Conservation (phyloP, 257 asterid species). For the Ophiorrhiza pumila region DNA sequence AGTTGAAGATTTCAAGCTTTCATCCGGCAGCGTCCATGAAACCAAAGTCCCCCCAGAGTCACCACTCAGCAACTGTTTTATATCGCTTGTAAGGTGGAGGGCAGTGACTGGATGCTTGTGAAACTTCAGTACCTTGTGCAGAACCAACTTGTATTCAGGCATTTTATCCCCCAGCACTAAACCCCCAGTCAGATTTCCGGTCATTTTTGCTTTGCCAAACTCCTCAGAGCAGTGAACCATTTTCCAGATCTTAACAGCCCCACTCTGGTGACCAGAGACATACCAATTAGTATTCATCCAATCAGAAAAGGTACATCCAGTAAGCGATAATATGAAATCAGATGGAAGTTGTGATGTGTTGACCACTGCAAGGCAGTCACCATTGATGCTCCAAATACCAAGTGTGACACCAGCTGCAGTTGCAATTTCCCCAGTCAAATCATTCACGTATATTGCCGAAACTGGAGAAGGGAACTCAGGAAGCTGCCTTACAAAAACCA, state of each 20-base stretch:
- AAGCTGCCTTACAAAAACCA: constrained; percentile 82
- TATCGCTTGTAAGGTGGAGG: constrained; percentile 72
- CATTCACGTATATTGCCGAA: constrained; percentile 82
- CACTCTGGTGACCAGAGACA: constrained; percentile 96
- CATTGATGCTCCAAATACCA: constrained; percentile 93
- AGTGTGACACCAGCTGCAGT: constrained; percentile 96
- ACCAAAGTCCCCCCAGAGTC: constrained; percentile 77
- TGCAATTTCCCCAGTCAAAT: constrained; percentile 78
- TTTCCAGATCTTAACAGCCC: constrained; percentile 96
- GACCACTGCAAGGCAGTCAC: constrained; percentile 90
- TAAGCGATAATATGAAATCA: constrained; percentile 72
- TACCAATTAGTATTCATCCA: constrained; percentile 85
- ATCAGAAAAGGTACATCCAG: constrained; percentile 73
- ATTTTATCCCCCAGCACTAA: constrained; percentile 49
- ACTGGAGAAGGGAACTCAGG: constrained; percentile 86
- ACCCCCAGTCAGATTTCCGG: constrained; percentile 55
- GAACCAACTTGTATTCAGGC: constrained; percentile 78
- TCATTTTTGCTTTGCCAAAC: constrained; percentile 39
- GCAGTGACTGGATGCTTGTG: constrained; percentile 86
- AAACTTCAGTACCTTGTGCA: constrained; percentile 77
- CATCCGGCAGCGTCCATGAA: constrained; percentile 93
- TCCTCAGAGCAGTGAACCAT: constrained; percentile 83
- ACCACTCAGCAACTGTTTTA: constrained; percentile 84
- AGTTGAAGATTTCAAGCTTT: constrained; percentile 55
- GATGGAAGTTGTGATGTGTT: constrained; percentile 98